Evolutionary conservation across 1,284 basidiomycete species (phyloP).

Genomic region (Ceratorhiza oryzae-sativae): DNA sequence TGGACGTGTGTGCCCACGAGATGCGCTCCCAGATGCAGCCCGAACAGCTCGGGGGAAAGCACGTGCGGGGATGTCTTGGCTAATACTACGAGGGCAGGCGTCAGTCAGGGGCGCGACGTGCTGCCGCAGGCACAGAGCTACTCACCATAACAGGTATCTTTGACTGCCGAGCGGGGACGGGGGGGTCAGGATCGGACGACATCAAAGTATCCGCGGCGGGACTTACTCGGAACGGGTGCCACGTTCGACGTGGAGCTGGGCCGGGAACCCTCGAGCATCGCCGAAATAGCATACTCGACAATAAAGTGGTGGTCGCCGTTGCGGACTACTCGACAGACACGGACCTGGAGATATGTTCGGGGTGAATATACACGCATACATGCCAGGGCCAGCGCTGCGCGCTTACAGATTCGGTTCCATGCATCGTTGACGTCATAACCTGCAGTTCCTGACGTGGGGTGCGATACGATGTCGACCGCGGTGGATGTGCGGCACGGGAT

Average conservation of each 20-base stretch:
- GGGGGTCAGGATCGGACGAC: background rate
- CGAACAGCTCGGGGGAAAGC: slow-evolving; percentile 84
- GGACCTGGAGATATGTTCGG: slow-evolving; percentile 57
- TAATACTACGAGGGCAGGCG: slow-evolving; percentile 72
- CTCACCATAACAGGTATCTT: slow-evolving; percentile 90
- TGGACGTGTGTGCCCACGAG: slow-evolving; percentile 86
- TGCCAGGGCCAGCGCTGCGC: background rate
- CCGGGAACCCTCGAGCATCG: slow-evolving; percentile 80
- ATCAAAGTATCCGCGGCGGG: background rate
- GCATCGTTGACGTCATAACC: slow-evolving; percentile 35
- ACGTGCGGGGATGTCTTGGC: slow-evolving; percentile 89
- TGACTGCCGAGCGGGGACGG: slow-evolving; percentile 61
- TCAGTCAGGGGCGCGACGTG: background rate
- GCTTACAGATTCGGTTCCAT: slow-evolving; percentile 34
- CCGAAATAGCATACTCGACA: slow-evolving; percentile 61
- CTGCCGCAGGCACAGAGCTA: slow-evolving; percentile 28
- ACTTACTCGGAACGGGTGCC: slow-evolving; percentile 85
- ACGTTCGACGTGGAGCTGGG: slow-evolving; percentile 83
- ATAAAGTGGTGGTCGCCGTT: slow-evolving; percentile 54
- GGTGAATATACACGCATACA: background rate
- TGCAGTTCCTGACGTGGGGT: background rate
- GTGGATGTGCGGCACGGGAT: background rate
- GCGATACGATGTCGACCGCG: slow-evolving; percentile 8
- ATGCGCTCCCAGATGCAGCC: slow-evolving; percentile 84
- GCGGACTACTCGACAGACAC: slow-evolving; percentile 83